Base-by-base conservation (phyloP, 805 yeast species). In the Ogataea ganodermae region DNA sequence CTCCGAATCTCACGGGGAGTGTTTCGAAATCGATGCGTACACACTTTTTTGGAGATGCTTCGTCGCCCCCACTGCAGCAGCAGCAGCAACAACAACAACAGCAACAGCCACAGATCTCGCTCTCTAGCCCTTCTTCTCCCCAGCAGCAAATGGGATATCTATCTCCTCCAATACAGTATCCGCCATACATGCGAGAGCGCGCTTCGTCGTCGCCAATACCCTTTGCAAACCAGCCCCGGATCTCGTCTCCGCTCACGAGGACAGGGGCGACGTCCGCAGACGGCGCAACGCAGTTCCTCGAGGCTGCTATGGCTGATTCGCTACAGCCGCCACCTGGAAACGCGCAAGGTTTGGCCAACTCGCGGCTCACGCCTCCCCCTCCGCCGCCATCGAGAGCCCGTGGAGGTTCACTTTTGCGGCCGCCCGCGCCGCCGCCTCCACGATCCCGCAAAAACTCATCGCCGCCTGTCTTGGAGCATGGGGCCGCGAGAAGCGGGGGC, bases 1-100 rank as follows among this genome's bases (percentile, higher is more conserved):
- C 75, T 44, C 76, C 75, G 50, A 78, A 76, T 53, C 52, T 72
- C 42, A 78, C 83, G 3, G 84, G 84, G 50, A 79, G 79, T 45
- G 83, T 75, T 58, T 77, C 80, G 50, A 70, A 79, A 48, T 73
- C 80, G 3, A 62, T 65, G 65, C 57, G 67, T 45, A 60, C 46
- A n/a, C 65, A 59, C 21, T 57, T 49, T 24, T 48, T 53, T 45
- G 50, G 49, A 28, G 59, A 42, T 40, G 16, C 50, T 26, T 7
- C 46, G 14, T 38, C 20, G 32, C 44, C 23, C 13, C 41, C 36
- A 14, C 44, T 41, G 38, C 51, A 37, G 32, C 48, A 26, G 22
- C 50, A 48, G 22, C 27, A 38, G 24, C 42, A 23, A 24, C 38
- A 20, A 10, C 31, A 6, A n/a, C 31, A 27, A 12, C 38, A 12